Evolutionary conservation across 805 yeast species (phyloP), one percentile per base, ranked within the genome.

Genomic region (Kregervanrija fluxuum): DNA sequence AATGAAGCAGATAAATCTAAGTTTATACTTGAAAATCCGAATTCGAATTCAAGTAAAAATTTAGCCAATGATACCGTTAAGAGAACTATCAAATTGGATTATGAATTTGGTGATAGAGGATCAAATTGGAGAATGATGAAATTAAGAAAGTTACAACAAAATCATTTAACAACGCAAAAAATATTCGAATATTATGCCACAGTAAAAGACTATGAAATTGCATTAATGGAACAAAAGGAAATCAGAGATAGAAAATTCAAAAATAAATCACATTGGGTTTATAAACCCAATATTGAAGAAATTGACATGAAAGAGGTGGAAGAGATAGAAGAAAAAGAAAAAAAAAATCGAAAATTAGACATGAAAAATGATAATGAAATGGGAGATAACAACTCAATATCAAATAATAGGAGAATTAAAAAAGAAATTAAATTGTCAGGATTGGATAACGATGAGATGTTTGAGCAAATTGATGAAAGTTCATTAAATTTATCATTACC

Each of bases 61-160:
- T 22, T 6, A 22, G 28, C 6, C 2, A 22, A 22, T 22, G 6
- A 22, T 22, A 6, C 8, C 6, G 5, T 6, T 22, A 22, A 22
- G 8, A 22, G 8, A 5, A 6, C 28, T 22, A 2, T 50, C 2
- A 51, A 54, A 4, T 61, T 62, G 13, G 55, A 56, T 16, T 67
- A 62, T 48, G 57, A 53, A 30, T 67, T 65, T 57, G 71, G 71
- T 1, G 71, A 67, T 48, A 34, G 55, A 15, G 71, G 70, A 2
- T 59, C 66, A 1, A 50, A 45, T n/a, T 67, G 71, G 71, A 47
- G 70, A 35, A 56, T 64, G 65, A 64, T 63, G 51, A 67, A 67
- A 48, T 52, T 67, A 15, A 41, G 53, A 6, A 57, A 57, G 17
- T 41, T 59, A 1, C 37, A 28, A 22, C 28, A 22, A 2, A 35